Conservation (phyloP, 768 basidiomycete species). For the Sarcomyxa edulis region DNA sequence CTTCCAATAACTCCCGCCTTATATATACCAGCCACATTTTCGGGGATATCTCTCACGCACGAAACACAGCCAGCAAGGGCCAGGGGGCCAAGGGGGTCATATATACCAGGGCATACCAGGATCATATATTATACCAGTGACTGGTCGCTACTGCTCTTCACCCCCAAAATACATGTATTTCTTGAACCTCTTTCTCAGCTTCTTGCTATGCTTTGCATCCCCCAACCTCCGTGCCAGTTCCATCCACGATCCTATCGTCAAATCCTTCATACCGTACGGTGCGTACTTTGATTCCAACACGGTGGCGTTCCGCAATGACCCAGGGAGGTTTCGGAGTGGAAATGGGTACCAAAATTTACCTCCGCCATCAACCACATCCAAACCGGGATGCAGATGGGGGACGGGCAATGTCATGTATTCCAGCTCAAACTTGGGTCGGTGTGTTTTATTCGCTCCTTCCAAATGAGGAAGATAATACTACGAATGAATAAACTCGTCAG, state of each 20-base stretch:
- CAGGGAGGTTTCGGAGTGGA: slow-evolving; percentile 51
- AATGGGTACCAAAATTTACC: slow-evolving; percentile 41
- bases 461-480: slow-evolving; percentile 70
- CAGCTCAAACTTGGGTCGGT: slow-evolving; percentile 60
- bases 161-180: slow-evolving; percentile 70
- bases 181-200: slow-evolving; percentile 60
- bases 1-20: too few species aligned
- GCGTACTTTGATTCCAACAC: slow-evolving; percentile 45
- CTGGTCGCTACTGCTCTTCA: slow-evolving; percentile 17
- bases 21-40: slow-evolving; percentile 8
- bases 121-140: slow-evolving; percentile 1
- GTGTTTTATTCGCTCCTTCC: slow-evolving; percentile 37
- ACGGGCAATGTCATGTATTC: slow-evolving; percentile 71
- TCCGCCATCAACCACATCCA: slow-evolving; percentile 15
- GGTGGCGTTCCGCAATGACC: slow-evolving; percentile 33
- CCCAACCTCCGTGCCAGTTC: slow-evolving; percentile 59
- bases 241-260: slow-evolving; percentile 77
- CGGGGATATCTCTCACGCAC: slow-evolving; percentile 1
- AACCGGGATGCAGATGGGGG: slow-evolving; percentile 32
- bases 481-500: slow-evolving; percentile 11
- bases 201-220: slow-evolving; percentile 39
- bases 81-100: too few species aligned
- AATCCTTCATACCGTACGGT: slow-evolving; percentile 69
- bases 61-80: too few species aligned
- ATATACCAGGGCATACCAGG: slow-evolving; percentile 9